Base-by-base conservation (phyloP, 2,329 filamentous ascomycete genomes). In the Calonectria fujianensis region DNA sequence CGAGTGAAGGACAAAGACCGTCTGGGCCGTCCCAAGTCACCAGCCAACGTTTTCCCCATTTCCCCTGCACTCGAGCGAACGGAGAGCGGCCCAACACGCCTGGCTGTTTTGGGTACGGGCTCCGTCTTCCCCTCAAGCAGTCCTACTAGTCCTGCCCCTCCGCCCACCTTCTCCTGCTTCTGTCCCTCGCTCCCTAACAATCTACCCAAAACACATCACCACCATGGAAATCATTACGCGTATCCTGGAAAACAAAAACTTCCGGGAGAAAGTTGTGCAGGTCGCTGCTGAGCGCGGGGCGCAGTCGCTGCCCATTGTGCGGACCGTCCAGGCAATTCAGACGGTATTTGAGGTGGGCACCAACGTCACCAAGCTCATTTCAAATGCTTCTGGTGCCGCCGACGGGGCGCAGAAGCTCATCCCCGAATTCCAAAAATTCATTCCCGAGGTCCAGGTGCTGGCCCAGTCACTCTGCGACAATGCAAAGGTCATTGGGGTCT, bases 361-460 rank as follows among this genome's bases (percentile, higher is more conserved):
- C 32, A 70, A 70, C 63, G 59, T 70, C 32, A 70, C 27, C 35
- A 48, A 79, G 0, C 80, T 81, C 8, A 35, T 80, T 0, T 68
- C 77, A n/a, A 72, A 73, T 24, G 80, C 80, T 14, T 76, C 78
- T n/a, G 74, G 81, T 45, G 75, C 77, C 45, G 73, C 76, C 24
- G 80, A 77, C 27, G 74, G 69, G 9, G 73, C 75, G 27, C 75
- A 80, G 78, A 61, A 73, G 24, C 72, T 63, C 24, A 37, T 63
- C 8, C 57, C 57, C 10, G 57, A 63, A 16, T 37, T 63, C 57
- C 57, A 63, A 18, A 41, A 39, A 37, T 83, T 77, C 69, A 80
- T 84, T 1, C 84, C 84, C 0, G 78, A 82, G 29, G 84, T 85
- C 75, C 84, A 85, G 61, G 79, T 85, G 13, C 80, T 85, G 78